Percentiles rank a stretch among this genome's conserved stretches.
Conservation (phyloP, 106 monocot species). For the Apostasia shenzhenica region DNA sequence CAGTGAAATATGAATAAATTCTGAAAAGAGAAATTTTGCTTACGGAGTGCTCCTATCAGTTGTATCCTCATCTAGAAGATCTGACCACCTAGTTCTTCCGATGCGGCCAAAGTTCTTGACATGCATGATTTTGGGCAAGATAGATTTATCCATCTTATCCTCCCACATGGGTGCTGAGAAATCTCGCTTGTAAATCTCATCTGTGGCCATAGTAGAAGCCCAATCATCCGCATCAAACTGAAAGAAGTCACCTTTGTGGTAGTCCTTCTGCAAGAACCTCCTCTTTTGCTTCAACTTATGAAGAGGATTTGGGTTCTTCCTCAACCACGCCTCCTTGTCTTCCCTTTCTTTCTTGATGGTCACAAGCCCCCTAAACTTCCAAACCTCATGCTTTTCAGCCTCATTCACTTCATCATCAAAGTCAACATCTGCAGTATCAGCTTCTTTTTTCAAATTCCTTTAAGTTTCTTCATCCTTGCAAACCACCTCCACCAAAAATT, state of each 20-base stretch:
- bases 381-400: slow-evolving; percentile 95
- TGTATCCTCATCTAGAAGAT: slow-evolving; percentile 96
- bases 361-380: slow-evolving; percentile 84
- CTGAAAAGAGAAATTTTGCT: slow-evolving; percentile 13
- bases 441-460: slow-evolving; percentile 80
- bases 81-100: slow-evolving; percentile 96
- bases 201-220: slow-evolving; percentile 39
- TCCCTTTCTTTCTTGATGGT: slow-evolving; percentile 95
- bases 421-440: slow-evolving; percentile 68
- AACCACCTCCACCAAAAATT: slow-evolving; percentile 91
- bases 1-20: too few relatives aligned
- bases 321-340: slow-evolving; percentile 80
- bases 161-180: slow-evolving; percentile 88
- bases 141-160: slow-evolving; percentile 95
- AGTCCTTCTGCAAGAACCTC: slow-evolving; percentile 99
- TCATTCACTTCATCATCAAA: slow-evolving; percentile 93
- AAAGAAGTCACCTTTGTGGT: slow-evolving; percentile 93
- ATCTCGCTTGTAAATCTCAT: slow-evolving; percentile 61
- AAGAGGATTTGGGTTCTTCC: slow-evolving; percentile 67
- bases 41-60: slow-evolving; percentile 95
- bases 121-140: slow-evolving; percentile 97
- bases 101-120: slow-evolving; percentile 95
- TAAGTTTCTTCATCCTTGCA: slow-evolving; percentile 74
- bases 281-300: slow-evolving; percentile 64
- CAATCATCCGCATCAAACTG: slow-evolving; percentile 63